Conservation (phyloP, 106 monocot species). For the Allium fistulosum region DNA sequence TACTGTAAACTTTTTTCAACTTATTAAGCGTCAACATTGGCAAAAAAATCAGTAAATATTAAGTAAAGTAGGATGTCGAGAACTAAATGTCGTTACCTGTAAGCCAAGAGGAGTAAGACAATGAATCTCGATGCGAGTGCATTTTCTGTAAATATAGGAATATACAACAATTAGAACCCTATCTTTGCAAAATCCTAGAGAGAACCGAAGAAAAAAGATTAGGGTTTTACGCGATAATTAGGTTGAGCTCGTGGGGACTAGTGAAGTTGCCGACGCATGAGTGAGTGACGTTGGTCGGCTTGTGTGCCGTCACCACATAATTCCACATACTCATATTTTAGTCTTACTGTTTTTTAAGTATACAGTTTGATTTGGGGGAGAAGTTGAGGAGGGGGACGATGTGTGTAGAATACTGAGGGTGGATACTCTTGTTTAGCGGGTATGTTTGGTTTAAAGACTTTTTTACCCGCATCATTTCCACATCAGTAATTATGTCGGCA, state of each 20-base stretch:
- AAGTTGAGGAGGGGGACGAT: neutral
- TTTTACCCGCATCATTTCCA: no score
- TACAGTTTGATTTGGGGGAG: neutral
- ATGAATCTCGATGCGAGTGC: slow-evolving; percentile 98
- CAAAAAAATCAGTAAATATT: neutral
- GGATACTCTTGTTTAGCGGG: neutral
- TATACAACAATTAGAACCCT: neutral
- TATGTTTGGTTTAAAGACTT: no score
- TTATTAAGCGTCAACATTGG: no score
- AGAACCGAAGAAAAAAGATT: neutral
- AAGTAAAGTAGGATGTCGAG: neutral
- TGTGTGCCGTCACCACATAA: slow-evolving; percentile 99
- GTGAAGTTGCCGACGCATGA: slow-evolving; percentile 99
- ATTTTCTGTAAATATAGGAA: slow-evolving; percentile 55
- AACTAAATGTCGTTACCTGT: slow-evolving; percentile 33
- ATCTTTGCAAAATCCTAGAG: neutral
- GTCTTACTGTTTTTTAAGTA: neutral
- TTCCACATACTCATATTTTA: slow-evolving; percentile 91
- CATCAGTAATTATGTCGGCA: no score
- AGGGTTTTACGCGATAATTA: slow-evolving; percentile 66
- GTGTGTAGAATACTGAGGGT: neutral
- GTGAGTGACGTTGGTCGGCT: slow-evolving; percentile 95
- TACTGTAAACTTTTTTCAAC: no score
- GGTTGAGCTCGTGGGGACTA: slow-evolving; percentile 89
- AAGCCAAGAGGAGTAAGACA: slow-evolving; percentile 88